Base-by-base conservation (phyloP, 495 filamentous ascomycete species). In the Trichoderma parareesei region DNA sequence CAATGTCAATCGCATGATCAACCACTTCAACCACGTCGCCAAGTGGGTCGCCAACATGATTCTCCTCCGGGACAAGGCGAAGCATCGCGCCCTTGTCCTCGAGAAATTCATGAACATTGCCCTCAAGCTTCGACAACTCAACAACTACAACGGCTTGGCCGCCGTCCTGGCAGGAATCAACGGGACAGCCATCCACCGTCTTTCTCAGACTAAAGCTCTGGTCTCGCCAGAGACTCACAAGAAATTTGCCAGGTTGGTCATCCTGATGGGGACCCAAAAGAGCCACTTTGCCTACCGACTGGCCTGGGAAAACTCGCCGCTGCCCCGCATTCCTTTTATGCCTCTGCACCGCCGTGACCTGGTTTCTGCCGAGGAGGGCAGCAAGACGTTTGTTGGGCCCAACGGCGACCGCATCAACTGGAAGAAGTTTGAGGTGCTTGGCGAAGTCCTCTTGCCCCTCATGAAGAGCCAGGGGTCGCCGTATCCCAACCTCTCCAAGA, bases 401-500 rank as follows among this genome's bases (percentile, higher is more conserved):
- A 85, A 88, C 65, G 82, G 79, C 18, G 86, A 89, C 65, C 82
- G 90, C 48, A 91, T 98, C 71, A 98, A 97, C 71, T 98, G 94
- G 94, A 92, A 89, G 78, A 98, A 98, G 71, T 98, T 98, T 69
- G 92, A 98, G 78, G 88, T 98, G 20, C 88, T 98, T 78, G 91
- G 92, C 5, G 93, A 97, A 65, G 89, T 97, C 35, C 83, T 98
- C 61, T 82, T 96, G 62, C 88, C 90, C 5, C 88, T 98, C 44
- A 92, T 96, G 80, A 87, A 86, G 74, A 96, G 92, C 73, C 94
- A 97, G 77, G 88, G 87, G 42, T 87, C 84, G 49, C 88, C 93
- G 16, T 97, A 97, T 70, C 82, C 85, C 64, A 84, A 88, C 65
- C 74, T 95, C 63, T 75, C 78, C 40, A 81, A 78, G 67, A 87